Evolutionary conservation across 129 eudicot genomes (phyloP).

Genomic region (Artemisia annua): DNA sequence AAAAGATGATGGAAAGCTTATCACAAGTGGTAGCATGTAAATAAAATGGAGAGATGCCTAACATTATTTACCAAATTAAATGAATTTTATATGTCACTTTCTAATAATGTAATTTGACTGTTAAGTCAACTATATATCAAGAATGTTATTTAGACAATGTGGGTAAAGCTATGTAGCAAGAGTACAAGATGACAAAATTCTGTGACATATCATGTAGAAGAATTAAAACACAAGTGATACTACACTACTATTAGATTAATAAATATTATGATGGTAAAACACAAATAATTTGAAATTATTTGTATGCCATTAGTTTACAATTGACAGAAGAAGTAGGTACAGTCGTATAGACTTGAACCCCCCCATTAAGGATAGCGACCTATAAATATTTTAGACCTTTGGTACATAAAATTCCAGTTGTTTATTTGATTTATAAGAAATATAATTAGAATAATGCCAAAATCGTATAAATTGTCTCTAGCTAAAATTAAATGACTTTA

Average conservation of each 20-base stretch:
- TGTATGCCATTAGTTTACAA: too few species aligned
- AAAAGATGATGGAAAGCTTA: not conserved
- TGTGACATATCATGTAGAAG: not conserved
- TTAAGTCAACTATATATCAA: not conserved
- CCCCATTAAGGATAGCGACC: too few species aligned
- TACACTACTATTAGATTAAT: too few species aligned
- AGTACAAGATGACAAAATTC: not conserved
- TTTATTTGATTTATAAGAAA: not conserved
- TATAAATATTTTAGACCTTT: too few species aligned
- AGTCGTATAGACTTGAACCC: too few species aligned
- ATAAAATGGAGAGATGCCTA: not conserved
- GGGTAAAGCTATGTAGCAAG: not conserved
- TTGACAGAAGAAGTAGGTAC: too few species aligned
- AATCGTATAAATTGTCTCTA: not conserved
- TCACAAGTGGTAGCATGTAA: not conserved
- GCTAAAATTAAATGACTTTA: not conserved
- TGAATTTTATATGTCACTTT: not conserved
- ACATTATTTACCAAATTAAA: not conserved
- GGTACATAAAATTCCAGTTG: too few species aligned
- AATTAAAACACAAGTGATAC: too few species aligned
- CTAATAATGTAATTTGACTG: not conserved
- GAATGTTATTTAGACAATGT: not conserved
- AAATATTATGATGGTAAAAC: too few species aligned
- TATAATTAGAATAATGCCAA: not conserved
- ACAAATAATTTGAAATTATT: too few species aligned